Evolutionary conservation across 2,329 filamentous ascomycete species (phyloP).

Genomic region (Mollisia scopiformis): DNA sequence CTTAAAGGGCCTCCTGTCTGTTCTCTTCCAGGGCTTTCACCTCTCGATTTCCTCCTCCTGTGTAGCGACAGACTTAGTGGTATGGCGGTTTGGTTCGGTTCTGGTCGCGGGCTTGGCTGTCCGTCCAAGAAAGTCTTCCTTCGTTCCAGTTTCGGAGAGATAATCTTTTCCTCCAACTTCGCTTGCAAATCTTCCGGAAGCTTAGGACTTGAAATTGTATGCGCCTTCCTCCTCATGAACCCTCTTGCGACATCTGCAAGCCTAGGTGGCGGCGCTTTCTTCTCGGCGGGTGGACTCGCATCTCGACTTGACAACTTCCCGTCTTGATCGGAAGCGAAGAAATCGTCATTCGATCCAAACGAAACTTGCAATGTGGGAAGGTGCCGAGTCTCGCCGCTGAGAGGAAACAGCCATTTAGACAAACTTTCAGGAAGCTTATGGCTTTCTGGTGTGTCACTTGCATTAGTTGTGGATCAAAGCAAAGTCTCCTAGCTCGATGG

Average conservation of each 20-base stretch:
- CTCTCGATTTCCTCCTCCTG: background rate
- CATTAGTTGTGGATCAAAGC: background rate
- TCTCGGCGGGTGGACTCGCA: background rate
- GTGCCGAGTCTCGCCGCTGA: constrained; percentile 13
- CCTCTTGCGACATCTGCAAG: constrained; percentile 9
- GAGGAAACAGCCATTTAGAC: constrained; percentile 23
- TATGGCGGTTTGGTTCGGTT: background rate
- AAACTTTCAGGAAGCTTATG: constrained; percentile 21
- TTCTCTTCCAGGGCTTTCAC: background rate
- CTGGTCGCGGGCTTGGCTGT: constrained; percentile 4
- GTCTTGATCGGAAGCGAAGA: constrained; percentile 27
- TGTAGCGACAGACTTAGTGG: background rate
- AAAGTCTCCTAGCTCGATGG: background rate
- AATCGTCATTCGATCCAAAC: constrained; percentile 28
- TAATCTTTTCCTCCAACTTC: background rate
- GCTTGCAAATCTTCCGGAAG: constrained; percentile 1
- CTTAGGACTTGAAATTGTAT: constrained; percentile 18
- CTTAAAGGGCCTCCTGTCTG: background rate
- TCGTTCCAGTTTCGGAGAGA: constrained; percentile 13
- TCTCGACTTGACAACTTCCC: constrained; percentile 26
- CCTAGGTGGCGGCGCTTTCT: constrained; percentile 11
- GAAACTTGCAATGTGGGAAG: constrained; percentile 25
- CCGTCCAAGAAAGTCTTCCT: constrained; percentile 17
- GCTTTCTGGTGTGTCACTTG: constrained; percentile 8
- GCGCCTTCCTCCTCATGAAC: constrained; percentile 17